Conservation (phyloP, 352 stramenopile genomes). For the Elongisporangium undulatum region DNA sequence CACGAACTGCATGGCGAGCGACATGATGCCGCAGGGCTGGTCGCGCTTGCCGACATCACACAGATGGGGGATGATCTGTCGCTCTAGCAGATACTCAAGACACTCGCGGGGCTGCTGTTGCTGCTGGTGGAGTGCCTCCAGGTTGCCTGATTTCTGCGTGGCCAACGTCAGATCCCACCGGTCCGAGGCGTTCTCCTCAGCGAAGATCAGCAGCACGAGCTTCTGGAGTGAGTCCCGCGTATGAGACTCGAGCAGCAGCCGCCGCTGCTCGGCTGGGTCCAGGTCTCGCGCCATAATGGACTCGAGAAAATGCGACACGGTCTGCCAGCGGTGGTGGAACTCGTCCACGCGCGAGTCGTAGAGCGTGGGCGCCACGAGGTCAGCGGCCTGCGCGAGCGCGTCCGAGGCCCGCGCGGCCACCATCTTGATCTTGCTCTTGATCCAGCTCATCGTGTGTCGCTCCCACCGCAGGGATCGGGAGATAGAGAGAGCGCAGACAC, state of each 20-base stretch:
- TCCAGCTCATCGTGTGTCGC: constrained; percentile 39
- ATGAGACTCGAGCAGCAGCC: constrained; percentile 71
- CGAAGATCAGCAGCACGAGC: constrained; percentile 84
- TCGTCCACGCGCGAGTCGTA: constrained; percentile 82
- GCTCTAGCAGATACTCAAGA: constrained; percentile 81
- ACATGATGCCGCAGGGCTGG: constrained; percentile 81
- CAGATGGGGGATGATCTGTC: constrained; percentile 77
- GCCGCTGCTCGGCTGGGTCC: constrained; percentile 65
- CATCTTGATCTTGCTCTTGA: constrained; percentile 76
- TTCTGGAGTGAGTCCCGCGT: constrained; percentile 81
- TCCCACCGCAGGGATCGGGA: neutral
- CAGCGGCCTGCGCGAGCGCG: constrained; percentile 65
- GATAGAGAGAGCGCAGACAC: neutral
- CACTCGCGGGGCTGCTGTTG: constrained; percentile 52
- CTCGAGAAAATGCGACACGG: constrained; percentile 72
- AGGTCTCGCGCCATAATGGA: constrained; percentile 61
- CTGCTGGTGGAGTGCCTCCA: constrained; percentile 14
- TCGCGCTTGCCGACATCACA: constrained; percentile 71
- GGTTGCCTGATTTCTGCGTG: constrained; percentile 16
- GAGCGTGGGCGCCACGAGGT: constrained; percentile 73
- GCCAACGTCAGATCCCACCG: constrained; percentile 55
- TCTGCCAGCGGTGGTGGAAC: constrained; percentile 84
- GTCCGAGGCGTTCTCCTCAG: constrained; percentile 76
- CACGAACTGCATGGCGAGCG: constrained; percentile 81
- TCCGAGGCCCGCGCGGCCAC: constrained; percentile 72